Evolutionary conservation across 768 basidiomycete genomes (phyloP).

Genomic region (Boletus bicolor): DNA sequence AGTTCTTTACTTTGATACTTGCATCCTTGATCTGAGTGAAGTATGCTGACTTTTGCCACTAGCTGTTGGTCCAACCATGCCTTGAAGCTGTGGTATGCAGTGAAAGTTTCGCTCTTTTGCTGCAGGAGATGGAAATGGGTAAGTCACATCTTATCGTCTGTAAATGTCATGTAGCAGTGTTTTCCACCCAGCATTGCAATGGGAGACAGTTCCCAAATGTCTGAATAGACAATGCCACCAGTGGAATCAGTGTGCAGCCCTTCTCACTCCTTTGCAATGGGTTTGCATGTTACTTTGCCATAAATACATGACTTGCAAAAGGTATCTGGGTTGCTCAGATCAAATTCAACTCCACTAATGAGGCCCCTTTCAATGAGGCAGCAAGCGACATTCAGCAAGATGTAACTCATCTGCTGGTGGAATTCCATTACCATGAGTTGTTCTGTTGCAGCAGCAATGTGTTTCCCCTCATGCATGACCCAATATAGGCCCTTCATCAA

Average conservation of each 20-base stretch:
- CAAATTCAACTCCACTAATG: too few species aligned
- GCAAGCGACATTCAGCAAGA: too few species aligned
- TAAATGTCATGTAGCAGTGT: background rate
- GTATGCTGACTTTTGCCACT: background rate
- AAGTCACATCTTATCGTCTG: background rate
- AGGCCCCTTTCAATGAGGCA: too few species aligned
- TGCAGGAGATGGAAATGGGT: background rate
- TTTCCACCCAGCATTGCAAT: background rate
- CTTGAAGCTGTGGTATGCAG: background rate
- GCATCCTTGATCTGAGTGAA: background rate
- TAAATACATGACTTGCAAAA: too few species aligned
- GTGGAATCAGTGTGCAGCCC: background rate
- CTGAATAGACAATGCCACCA: background rate
- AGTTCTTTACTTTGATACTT: background rate
- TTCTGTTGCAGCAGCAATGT: too few species aligned
- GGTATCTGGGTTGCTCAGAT: too few species aligned
- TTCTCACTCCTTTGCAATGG: too few species aligned
- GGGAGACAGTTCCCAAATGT: background rate
- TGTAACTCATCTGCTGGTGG: too few species aligned
- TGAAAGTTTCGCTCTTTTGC: background rate
- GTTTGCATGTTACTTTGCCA: too few species aligned
- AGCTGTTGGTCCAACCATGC: background rate
- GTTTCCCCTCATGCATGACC: too few species aligned
- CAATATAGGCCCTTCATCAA: too few species aligned
- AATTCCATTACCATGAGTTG: too few species aligned